Evolutionary conservation across 208 protist species (phyloP), one percentile per base, ranked within the genome.

Genomic region (Trichomonas gallinae): DNA sequence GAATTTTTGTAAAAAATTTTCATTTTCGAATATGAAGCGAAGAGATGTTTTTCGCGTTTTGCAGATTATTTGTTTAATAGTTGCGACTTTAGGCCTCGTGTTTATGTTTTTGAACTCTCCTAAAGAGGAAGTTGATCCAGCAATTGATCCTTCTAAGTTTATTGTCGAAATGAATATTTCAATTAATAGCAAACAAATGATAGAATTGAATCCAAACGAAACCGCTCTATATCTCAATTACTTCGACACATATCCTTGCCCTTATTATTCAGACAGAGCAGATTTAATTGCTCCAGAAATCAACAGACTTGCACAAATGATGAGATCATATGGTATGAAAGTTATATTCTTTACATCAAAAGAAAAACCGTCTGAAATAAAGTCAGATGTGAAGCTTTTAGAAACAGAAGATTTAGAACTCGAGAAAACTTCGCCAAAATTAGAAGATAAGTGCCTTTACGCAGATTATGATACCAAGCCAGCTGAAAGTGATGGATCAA

Each of bases 281-380:
- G 87, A 93, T 93, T 51, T 93, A 93, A 93, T 93, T 21, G 40
- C 44, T 93, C 87, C 87, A 48, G 87, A 93, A 51, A 93, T 93
- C 6, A 93, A 93, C 38, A 48, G 87, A 36, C 15, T 93, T 36
- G 40, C 87, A 38, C 87, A 93, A 58, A 48, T 93, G 42, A 48
- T 34, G 17, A 23, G 40, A 38, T 48, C 87, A 34, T 51, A 58
- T 51, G 87, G 87, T 17, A 51, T 93, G 26, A 93, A 34, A 38
- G 21, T 93, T 38, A 93, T 93, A 48, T 93, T 93, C 44, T 17
- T 58, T 51, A 44, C 87, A 34, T 38, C 38, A 38, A 51, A 11
- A 34, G 87, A 93, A 15, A 26, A 34, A 17, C 26, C 87, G 1
- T 38, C 87, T n/a, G 13, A 48, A 93, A 51, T 93, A 1, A 48